phyloP scores from a whole-genome alignment of 805 yeast species.

The Nadsonia fulvescens region DNA sequence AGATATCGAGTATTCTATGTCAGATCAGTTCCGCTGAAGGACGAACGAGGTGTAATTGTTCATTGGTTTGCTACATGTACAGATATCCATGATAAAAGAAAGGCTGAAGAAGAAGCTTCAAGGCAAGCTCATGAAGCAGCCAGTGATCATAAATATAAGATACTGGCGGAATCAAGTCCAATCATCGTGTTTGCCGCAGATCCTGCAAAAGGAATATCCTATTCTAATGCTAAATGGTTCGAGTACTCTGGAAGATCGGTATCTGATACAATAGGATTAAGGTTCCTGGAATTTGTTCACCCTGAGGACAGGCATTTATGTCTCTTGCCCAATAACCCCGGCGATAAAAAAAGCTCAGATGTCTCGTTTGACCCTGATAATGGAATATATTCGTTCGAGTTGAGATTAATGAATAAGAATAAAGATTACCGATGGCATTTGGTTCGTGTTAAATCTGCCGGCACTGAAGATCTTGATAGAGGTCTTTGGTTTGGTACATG shows the following conservation, averaged over 20 bases:
- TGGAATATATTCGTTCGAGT: conserved; percentile 10
- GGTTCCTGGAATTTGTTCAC: conserved; percentile 15
- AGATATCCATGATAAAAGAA: conserved; percentile 18
- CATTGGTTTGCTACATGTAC: conserved; percentile 19
- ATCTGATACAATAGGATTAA: conserved; percentile 13
- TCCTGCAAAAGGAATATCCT: conserved; percentile 13
- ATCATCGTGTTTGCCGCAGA: conserved; percentile 17
- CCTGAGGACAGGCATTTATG: conserved; percentile 17
- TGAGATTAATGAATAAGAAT: conserved; percentile 12
- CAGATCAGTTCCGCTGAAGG: conserved; percentile 17
- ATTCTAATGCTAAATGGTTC: conserved; percentile 18
- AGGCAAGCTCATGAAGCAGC: conserved; percentile 15
- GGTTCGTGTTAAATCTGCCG: conserved; percentile 14
- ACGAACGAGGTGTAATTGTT: conserved; percentile 14
- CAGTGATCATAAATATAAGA: conserved; percentile 16
- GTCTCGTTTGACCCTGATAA: conserved; percentile 7
- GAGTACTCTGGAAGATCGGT: conserved; percentile 15
- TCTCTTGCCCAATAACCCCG: conserved; percentile 7
- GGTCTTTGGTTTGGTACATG: conserved; percentile 18
- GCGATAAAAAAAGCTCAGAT: too few relatives aligned
- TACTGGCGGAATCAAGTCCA: conserved; percentile 18
- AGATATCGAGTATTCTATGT: conserved; percentile 15
- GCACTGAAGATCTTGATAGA: conserved; percentile 6
- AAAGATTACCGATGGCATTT: conserved; percentile 18
- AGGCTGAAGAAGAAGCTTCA: conserved; percentile 16